Evolutionary conservation across 78 protist species (phyloP), one percentile per base, ranked within the genome.

Genomic region (Dictyostelium capitatum): DNA sequence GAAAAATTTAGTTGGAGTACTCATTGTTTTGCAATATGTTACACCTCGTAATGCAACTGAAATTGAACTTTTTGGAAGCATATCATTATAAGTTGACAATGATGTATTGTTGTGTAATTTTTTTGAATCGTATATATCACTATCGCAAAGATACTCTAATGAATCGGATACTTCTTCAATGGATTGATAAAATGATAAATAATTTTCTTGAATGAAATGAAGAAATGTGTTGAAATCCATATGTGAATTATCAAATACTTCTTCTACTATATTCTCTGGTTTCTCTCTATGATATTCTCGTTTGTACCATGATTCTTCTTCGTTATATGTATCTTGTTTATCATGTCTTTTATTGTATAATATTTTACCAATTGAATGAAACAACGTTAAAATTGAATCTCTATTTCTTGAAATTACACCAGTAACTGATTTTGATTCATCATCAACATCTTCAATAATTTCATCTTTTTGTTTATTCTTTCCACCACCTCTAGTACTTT

Each of bases 311-410:
- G 30, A 2, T 37, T 19, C 6, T 4, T n/a, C 37, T 43, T 20
- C 0, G 11, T 37, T 41, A 8, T 41, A 46, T 65, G 51, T 32
- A n/a, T 65, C 30, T 30, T 51, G 25, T 11, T 25, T 56, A 2
- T 62, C 15, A 30, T 51, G 70, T 53, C 93, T 74, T 9, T 87
- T 87, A 74, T 87, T 87, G 28, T 87, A 87, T 4, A 87, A 25
- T 4, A 87, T 57, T 50, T 87, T 87, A 53, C 93, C 93, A 51
- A 87, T 32, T 32, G 84, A 77, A 30, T 87, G 93, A 32, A 87
- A 87, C 7, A 87, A 57, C 30, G 84, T 56, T 10, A 64, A 15
- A 3, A 48, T 53, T 57, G 75, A 46, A 41, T 80, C 75, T 19
- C 83, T n/a, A 15, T 79, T 51, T 56, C 56, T 79, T 17, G 37